Evolutionary conservation across 768 basidiomycete genomes (phyloP).

Genomic region (Punctularia strigosozonata): DNA sequence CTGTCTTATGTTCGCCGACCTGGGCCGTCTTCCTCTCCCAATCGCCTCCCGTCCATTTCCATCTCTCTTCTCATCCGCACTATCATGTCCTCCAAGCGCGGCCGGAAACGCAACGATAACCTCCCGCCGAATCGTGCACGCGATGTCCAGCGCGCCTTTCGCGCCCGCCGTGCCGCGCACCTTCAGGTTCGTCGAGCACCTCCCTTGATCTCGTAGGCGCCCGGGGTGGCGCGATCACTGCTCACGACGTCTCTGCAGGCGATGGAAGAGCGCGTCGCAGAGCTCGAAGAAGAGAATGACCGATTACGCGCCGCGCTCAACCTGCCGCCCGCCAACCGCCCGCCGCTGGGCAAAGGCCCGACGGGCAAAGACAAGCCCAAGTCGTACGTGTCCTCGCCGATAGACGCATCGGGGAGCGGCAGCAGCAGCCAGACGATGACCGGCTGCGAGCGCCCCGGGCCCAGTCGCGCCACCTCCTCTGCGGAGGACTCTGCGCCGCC

Average conservation of each 20-base stretch:
- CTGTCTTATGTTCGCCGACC: too few species aligned
- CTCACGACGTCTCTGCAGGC: conserved; percentile 41
- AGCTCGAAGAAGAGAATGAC: conserved; percentile 77
- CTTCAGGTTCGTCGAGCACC: conserved; percentile 43
- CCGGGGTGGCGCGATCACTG: conserved; percentile 33
- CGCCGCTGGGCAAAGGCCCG: conserved; percentile 70
- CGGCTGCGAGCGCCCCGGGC: conserved; percentile 8
- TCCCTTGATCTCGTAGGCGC: conserved; percentile 16
- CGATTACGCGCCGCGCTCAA: conserved; percentile 60
- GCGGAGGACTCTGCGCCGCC: conserved; percentile 28
- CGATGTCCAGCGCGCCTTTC: conserved; percentile 84
- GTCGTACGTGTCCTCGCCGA: conserved; percentile 1
- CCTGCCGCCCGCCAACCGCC: conserved; percentile 62
- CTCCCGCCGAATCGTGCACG: conserved; percentile 74
- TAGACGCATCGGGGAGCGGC: too few species aligned
- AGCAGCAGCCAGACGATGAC: too few species aligned
- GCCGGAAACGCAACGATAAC: conserved; percentile 73
- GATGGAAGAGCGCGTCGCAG: conserved; percentile 67
- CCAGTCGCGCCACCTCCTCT: conserved; percentile 9
- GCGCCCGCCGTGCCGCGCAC: conserved; percentile 81
- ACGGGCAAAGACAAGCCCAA: conserved; percentile 79
- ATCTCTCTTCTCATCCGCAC: conserved; percentile 8
- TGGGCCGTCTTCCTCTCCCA: conserved; percentile 17
- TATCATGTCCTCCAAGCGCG: conserved; percentile 84
- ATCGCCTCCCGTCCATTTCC: conserved; percentile 8